phyloP scores from a whole-genome alignment of 768 basidiomycete species.

The Pluteus cervinus region DNA sequence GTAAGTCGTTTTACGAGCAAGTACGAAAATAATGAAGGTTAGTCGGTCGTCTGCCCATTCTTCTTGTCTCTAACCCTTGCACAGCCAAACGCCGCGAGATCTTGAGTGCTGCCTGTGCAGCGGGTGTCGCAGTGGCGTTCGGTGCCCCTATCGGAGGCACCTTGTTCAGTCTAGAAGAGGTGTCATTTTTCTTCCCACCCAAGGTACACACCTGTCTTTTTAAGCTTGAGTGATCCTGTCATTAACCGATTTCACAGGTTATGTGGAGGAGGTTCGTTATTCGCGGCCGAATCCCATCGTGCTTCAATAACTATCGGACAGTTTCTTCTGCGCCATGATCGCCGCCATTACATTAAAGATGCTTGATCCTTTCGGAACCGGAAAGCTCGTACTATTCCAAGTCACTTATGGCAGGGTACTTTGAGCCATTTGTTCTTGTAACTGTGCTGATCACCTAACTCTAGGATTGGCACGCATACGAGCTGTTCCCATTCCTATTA shows the following conservation, averaged over 20 bases:
- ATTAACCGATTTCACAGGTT: constrained; percentile 35
- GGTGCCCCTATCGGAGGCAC: constrained; percentile 96
- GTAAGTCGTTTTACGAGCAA: constrained; percentile 79
- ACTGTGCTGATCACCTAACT: neutral
- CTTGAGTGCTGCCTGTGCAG: constrained; percentile 92
- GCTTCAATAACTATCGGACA: constrained; percentile 26
- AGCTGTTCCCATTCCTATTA: constrained; percentile 78
- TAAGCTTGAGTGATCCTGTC: neutral
- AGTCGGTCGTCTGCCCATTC: constrained; percentile 8
- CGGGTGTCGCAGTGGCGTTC: constrained; percentile 96
- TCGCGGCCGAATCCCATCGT: constrained; percentile 17
- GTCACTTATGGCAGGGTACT: constrained; percentile 81
- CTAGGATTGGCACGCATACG: constrained; percentile 91
- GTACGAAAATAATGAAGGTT: constrained; percentile 95
- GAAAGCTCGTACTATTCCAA: constrained; percentile 89
- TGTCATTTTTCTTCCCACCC: constrained; percentile 94
- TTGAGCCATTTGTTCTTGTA: constrained; percentile 3
- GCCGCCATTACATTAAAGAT: constrained; percentile 92
- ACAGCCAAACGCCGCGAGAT: constrained; percentile 90
- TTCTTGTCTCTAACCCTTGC: neutral
- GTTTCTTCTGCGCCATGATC: constrained; percentile 98
- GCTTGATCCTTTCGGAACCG: constrained; percentile 93
- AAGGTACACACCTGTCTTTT: constrained; percentile 42
- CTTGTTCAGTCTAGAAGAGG: constrained; percentile 90
- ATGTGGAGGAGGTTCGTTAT: constrained; percentile 84